These are phyloP conservation scores for Backusella westeae DNA, from an alignment of 192 early-diverging fungal genomes.

Conservation along the genomic window DNA sequence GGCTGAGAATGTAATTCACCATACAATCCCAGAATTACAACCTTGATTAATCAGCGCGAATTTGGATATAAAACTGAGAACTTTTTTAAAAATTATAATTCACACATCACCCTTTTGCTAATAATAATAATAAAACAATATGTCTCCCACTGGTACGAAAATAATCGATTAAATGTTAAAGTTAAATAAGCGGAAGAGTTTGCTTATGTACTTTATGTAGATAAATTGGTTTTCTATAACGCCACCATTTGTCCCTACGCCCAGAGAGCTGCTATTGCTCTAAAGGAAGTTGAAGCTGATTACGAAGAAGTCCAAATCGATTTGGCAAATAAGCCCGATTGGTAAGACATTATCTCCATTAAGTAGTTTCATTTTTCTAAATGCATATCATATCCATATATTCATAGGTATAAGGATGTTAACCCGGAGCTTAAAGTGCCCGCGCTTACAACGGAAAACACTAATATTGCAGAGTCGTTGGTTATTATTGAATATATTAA, in stretches of 20 bases:
- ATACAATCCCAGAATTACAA: neutral
- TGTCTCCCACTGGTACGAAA: neutral
- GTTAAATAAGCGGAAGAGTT: neutral
- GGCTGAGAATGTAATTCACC: neutral
- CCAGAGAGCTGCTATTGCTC: slow-evolving; percentile 61
- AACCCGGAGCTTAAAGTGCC: slow-evolving; percentile 74
- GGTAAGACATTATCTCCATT: slow-evolving; percentile 33
- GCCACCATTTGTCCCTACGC: slow-evolving; percentile 64
- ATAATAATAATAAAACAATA: neutral
- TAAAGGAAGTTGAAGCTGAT: slow-evolving; percentile 51
- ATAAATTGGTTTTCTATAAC: slow-evolving; percentile 60
- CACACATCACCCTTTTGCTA: neutral
- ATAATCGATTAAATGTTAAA: neutral
- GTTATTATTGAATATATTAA: slow-evolving; percentile 66
- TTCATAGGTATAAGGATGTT: slow-evolving; percentile 46
- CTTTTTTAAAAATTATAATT: neutral
- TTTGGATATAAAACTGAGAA: neutral
- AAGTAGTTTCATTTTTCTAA: neutral
- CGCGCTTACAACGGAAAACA: slow-evolving; percentile 52
- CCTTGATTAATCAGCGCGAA: slow-evolving; percentile 4
- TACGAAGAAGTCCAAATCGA: slow-evolving; percentile 63
- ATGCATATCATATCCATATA: neutral
- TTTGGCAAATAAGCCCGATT: slow-evolving; percentile 59
- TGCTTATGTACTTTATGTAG: neutral
- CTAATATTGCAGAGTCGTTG: slow-evolving; percentile 61